A percentile compares a stretch with the other conserved stretches of the same genome.
Conservation (phyloP, 2,329 filamentous ascomycete genomes). For the Aureobasidium sp. region DNA sequence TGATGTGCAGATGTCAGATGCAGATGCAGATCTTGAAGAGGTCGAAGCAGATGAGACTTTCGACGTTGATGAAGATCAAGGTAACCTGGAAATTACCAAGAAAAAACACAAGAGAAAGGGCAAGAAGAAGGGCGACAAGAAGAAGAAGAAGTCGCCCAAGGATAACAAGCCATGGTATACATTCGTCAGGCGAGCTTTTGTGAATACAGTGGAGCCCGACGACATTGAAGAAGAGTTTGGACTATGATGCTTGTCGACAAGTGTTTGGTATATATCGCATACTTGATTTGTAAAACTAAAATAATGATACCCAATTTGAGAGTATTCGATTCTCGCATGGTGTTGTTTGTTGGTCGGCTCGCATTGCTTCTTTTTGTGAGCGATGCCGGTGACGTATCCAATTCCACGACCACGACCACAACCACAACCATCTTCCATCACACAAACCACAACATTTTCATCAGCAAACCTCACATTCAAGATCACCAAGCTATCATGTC, state of each 20-base stretch:
- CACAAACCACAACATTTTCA: neutral
- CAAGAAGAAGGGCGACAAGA: constrained; percentile 36
- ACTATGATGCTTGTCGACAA: constrained; percentile 12
- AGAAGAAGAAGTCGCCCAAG: constrained; percentile 45
- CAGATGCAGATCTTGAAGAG: constrained; percentile 13
- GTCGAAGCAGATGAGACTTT: constrained; percentile 20
- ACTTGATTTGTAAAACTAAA: neutral
- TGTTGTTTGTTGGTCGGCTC: neutral
- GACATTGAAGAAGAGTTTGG: constrained; percentile 46
- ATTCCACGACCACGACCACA: neutral
- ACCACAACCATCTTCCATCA: neutral
- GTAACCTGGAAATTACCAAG: constrained; percentile 23
- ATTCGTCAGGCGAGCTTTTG: constrained; percentile 71
- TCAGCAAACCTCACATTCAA: too few relatives aligned
- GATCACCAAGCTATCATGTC: constrained; percentile 4
- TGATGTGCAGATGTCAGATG: constrained; percentile 15
- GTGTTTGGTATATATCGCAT: neutral
- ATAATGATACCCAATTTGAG: neutral
- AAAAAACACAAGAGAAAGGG: constrained; percentile 25
- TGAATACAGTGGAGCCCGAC: constrained; percentile 58
- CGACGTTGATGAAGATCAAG: constrained; percentile 24
- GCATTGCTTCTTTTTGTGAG: neutral
- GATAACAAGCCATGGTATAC: constrained; percentile 63
- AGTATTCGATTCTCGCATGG: neutral
- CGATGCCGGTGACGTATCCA: neutral